phyloP scores from a whole-genome alignment of 805 yeast species.

The Candida berthetii region DNA sequence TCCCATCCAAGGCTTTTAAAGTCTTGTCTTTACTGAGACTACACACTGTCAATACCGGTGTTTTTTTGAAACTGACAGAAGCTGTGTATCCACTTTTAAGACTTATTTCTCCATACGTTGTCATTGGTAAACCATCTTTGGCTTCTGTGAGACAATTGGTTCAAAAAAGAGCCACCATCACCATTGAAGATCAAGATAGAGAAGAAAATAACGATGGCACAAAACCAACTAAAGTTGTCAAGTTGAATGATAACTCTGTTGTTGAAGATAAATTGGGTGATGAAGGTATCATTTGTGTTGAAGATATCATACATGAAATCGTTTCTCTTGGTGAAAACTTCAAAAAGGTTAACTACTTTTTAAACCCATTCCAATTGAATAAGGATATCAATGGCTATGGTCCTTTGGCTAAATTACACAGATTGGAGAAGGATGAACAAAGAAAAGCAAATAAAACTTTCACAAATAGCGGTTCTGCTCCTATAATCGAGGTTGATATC shows the following conservation, averaged over 20 bases:
- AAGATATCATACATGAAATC: constrained; percentile 73
- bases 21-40: constrained; percentile 59
- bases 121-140: constrained; percentile 70
- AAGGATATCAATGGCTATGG: constrained; percentile 72
- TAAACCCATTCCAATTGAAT: constrained; percentile 64
- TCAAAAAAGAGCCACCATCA: constrained; percentile 69
- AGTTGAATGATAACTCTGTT: constrained; percentile 66
- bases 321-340: constrained; percentile 58
- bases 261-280: constrained; percentile 72
- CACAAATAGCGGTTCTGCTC: constrained; percentile 59
- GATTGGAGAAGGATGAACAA: constrained; percentile 48
- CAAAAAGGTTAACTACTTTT: constrained; percentile 51
- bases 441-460: constrained; percentile 35
- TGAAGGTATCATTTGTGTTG: constrained; percentile 69
- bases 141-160: constrained; percentile 64
- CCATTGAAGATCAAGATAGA: constrained; percentile 17
- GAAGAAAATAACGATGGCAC: constrained; percentile 21
- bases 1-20: constrained; percentile 59
- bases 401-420: constrained; percentile 63
- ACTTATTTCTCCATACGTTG: constrained; percentile 66
- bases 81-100: constrained; percentile 58
- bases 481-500: constrained; percentile 66
- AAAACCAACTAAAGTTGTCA: constrained; percentile 28
- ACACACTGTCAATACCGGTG: constrained; percentile 56
- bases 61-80: constrained; percentile 58